Conservation (phyloP, 345 rosid species). For the Dipteronia dyeriana region DNA sequence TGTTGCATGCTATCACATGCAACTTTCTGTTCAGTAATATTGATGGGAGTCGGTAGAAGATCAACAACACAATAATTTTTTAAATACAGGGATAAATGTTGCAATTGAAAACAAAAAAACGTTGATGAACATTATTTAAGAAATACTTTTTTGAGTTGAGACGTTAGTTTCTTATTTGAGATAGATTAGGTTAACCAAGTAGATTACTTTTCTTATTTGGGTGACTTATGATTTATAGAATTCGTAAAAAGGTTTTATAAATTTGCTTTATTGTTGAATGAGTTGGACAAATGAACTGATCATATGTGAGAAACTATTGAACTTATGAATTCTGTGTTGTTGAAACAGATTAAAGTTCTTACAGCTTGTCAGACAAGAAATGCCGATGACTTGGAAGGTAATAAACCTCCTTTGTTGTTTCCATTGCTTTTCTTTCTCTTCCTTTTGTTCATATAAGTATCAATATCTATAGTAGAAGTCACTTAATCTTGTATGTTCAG, state of each 20-base stretch:
- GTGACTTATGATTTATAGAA: not conserved
- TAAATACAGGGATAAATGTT: not conserved
- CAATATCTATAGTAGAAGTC: not conserved
- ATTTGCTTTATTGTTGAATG: not conserved
- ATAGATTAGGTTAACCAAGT: not conserved
- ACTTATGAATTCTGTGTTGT: conserved; percentile 15
- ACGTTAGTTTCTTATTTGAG: not conserved
- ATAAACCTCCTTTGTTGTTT: not conserved
- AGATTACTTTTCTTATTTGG: not conserved
- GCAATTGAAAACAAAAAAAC: not conserved
- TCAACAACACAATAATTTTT: not conserved
- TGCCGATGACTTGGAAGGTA: conserved; percentile 63
- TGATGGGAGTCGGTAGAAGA: not conserved
- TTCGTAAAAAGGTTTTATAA: not conserved
- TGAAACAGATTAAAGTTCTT: conserved; percentile 68
- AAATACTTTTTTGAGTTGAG: not conserved
- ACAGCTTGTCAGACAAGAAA: conserved; percentile 76
- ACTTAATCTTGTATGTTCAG: not conserved
- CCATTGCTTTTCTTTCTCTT: not conserved
- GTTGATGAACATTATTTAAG: not conserved
- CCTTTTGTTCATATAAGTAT: not conserved
- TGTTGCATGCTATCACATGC: not conserved
- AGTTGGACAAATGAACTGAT: not conserved
- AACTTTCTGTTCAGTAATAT: not conserved
- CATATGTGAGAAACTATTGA: not conserved